Percentiles rank a stretch among this genome's conserved stretches.
Evolutionary conservation across 495 filamentous ascomycete genomes (phyloP).

Genomic region (Beverwykella pulmonaria): DNA sequence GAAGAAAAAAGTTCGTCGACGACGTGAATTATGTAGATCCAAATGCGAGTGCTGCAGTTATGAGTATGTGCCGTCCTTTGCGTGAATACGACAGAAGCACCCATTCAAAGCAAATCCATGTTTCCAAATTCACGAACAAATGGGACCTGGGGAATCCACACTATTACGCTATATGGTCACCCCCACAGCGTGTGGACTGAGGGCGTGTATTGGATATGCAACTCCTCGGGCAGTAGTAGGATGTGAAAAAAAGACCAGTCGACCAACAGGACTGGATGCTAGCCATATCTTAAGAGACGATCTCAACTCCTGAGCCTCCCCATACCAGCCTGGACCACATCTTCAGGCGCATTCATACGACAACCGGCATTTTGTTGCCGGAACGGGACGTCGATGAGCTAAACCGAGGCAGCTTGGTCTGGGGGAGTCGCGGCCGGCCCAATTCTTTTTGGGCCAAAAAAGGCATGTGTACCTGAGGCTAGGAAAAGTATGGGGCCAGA

Average conservation of each 20-base stretch:
- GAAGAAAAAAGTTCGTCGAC: background rate
- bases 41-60: background rate
- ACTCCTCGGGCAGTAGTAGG: background rate
- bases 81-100: background rate
- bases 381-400: background rate
- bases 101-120: background rate
- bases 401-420: background rate
- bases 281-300: background rate
- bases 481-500: background rate
- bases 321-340: background rate
- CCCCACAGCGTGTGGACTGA: background rate
- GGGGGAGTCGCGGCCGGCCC: background rate
- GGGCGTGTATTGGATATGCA: background rate
- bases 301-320: slow-evolving; percentile 12
- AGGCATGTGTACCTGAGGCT: slow-evolving; percentile 12
- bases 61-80: background rate
- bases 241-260: background rate
- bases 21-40: background rate
- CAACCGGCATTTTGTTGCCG: background rate
- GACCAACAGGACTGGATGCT: slow-evolving; percentile 1
- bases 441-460: background rate
- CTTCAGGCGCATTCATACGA: background rate
- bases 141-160: background rate
- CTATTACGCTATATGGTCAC: background rate
- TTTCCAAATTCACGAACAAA: background rate